Conservation (phyloP, 1,284 basidiomycete genomes). For the Volvariella surrecta region DNA sequence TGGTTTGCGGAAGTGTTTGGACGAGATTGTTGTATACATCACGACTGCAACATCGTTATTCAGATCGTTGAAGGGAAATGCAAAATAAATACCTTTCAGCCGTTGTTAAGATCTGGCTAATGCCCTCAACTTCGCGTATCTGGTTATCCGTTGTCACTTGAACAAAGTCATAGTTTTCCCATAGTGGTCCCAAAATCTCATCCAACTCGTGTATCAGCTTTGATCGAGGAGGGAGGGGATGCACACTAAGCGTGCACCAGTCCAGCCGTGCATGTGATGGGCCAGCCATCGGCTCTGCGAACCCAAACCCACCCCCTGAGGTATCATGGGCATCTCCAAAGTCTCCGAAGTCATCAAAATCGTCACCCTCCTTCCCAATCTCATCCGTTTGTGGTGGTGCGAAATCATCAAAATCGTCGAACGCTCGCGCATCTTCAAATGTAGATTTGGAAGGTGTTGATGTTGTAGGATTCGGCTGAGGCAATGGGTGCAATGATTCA, state of each 20-base stretch:
- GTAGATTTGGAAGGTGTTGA: constrained; percentile 9
- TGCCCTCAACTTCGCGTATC: constrained; percentile 73
- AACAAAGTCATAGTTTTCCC: constrained; percentile 40
- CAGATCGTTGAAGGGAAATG: constrained; percentile 9
- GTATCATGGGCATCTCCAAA: constrained; percentile 60
- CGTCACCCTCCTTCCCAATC: constrained; percentile 47
- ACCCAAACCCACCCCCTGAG: constrained; percentile 32
- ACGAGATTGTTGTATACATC: constrained; percentile 64
- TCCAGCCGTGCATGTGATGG: constrained; percentile 28
- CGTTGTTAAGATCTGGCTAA: constrained; percentile 68
- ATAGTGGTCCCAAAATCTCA: constrained; percentile 58
- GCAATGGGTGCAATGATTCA: constrained; percentile 24
- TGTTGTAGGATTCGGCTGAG: constrained; percentile 18
- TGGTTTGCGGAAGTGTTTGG: constrained; percentile 55
- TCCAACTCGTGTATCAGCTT: constrained; percentile 57
- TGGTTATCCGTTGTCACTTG: constrained; percentile 58
- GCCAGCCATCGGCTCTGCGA: constrained; percentile 24
- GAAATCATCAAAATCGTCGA: constrained; percentile 61
- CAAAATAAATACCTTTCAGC: constrained; percentile 51
- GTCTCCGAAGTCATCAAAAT: constrained; percentile 83
- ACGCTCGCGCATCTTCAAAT: constrained; percentile 27
- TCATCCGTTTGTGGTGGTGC: constrained; percentile 39
- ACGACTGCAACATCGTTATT: constrained; percentile 44
- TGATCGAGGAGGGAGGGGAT: constrained; percentile 50
- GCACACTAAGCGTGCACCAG: constrained; percentile 58